These are phyloP conservation scores for Kodamaea plutei DNA, from an alignment of 1,139 yeast genomes.

Conservation along the genomic window DNA sequence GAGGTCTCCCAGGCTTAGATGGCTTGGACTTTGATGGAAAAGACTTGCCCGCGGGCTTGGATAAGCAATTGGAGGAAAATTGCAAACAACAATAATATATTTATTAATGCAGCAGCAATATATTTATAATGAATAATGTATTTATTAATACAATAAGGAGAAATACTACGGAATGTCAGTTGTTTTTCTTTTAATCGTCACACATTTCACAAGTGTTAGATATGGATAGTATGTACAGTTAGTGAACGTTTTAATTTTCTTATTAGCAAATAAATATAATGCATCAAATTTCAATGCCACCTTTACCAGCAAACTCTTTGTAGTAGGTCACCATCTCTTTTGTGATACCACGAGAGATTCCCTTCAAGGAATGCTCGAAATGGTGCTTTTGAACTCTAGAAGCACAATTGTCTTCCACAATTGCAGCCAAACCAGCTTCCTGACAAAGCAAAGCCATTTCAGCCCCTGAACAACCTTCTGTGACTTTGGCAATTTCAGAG, in stretches of 20 bases:
- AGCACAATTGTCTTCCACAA: constrained; percentile 68
- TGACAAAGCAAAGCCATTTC: constrained; percentile 89
- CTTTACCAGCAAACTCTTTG: constrained; percentile 53
- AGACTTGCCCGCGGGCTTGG: constrained; percentile 47
- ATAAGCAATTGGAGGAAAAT: constrained; percentile 36
- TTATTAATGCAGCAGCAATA: no score
- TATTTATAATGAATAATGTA: no score
- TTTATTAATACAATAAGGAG: no score
- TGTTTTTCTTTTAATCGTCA: no score
- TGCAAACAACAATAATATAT: constrained; percentile 21
- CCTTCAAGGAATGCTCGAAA: constrained; percentile 65
- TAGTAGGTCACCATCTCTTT: constrained; percentile 78
- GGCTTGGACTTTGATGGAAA: constrained; percentile 38
- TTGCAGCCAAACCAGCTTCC: constrained; percentile 91
- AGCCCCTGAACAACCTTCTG: constrained; percentile 96
- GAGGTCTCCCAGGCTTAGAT: constrained; percentile 16
- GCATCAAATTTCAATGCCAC: constrained; percentile 35
- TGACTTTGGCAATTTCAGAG: constrained; percentile 51
- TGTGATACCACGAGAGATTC: constrained; percentile 75
- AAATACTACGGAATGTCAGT: no score
- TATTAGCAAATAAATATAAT: no score
- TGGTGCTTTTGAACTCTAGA: constrained; percentile 54
- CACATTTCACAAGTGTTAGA: no score
- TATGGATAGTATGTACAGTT: no score
- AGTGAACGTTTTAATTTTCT: no score